Evolutionary conservation across 257 asterid species (phyloP), one percentile per base, ranked within the genome.

Genomic region (Capsicum baccatum): DNA sequence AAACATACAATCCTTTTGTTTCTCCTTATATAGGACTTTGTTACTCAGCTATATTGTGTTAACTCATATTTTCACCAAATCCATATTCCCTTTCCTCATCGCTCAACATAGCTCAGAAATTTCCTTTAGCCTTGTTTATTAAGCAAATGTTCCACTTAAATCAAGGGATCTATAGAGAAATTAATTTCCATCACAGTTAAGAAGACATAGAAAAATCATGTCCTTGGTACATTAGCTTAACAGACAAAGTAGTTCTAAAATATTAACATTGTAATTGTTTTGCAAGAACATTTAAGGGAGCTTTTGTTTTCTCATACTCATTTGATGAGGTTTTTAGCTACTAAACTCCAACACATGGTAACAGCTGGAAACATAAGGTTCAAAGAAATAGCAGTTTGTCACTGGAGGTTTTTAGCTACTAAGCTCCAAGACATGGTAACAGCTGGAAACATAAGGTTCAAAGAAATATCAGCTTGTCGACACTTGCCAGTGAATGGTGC

Each of bases 271-370:
- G 80, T 21, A 21, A 76, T 76, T 76, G 21, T 13, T 52, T 74
- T 50, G 63, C 81, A 50, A 74, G 62, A 74, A 50, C 12, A 74
- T 8, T 50, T 21, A 13, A 21, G 62, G 13, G 39, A 74, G 6
- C 37, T 74, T 74, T 74, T 74, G 81, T 21, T 74, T 14, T 13
- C 60, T 50, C 63, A 50, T 62, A 52, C 81, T 52, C 21, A 21
- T 76, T 55, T 76, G 60, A 76, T 76, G 47, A 52, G 47, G 3
- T 12, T 12, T 74, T 21, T 21, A 76, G 81, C 21, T 17, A 26
- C 62, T 50, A 7, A 76, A 52, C 62, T 52, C 81, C 62, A 0
- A 52, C 62, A 76, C 63, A 12, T 76, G 81, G 17, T 76, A 8
- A 52, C 8, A 52, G 47, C 63, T 21, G 81, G 21, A 76, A 74